A percentile compares a stretch with the other conserved stretches of the same genome.
Evolutionary conservation across 2,329 filamentous ascomycete species (phyloP).

Genomic region (Neofusicoccum laricinum): DNA sequence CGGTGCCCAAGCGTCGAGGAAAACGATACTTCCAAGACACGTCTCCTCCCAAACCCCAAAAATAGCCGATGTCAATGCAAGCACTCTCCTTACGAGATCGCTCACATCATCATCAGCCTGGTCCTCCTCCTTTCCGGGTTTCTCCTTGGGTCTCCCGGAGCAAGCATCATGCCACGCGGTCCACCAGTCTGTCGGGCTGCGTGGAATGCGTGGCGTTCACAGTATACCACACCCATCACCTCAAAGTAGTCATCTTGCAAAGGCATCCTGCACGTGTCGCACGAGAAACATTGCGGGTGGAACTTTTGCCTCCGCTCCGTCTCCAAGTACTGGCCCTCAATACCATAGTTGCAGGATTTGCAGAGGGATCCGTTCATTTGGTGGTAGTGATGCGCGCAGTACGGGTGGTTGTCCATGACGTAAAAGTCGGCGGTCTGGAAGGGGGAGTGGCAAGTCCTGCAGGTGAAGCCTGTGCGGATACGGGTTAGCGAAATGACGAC

Average conservation of each 20-base stretch:
- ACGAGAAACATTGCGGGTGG: constrained; percentile 83
- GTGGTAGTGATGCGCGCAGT: constrained; percentile 91
- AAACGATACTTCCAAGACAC: constrained; percentile 2
- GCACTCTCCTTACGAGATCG: background rate
- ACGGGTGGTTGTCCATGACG: constrained; percentile 80
- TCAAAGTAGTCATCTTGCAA: constrained; percentile 89
- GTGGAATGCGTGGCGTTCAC: constrained; percentile 78
- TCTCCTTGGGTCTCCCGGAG: constrained; percentile 35
- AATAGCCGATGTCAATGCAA: constrained; percentile 6
- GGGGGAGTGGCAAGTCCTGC: constrained; percentile 74
- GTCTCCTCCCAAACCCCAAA: background rate
- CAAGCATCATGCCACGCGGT: constrained; percentile 26
- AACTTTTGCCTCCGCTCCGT: constrained; percentile 76
- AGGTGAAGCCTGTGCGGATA: constrained; percentile 62
- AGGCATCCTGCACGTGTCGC: constrained; percentile 70
- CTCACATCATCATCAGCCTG: constrained; percentile 50
- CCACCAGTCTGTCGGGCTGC: constrained; percentile 40
- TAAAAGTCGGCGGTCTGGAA: constrained; percentile 92
- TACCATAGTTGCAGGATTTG: constrained; percentile 73
- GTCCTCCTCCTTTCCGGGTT: constrained; percentile 49
- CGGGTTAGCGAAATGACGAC: constrained; percentile 15
- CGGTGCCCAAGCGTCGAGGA: background rate
- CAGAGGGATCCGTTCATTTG: constrained; percentile 85
- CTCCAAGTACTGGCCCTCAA: constrained; percentile 91
- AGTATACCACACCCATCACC: constrained; percentile 74